Evolutionary conservation across 441 rosid species (phyloP), one percentile per base, ranked within the genome.

Genomic region (Pelargonium myrrhifolium): DNA sequence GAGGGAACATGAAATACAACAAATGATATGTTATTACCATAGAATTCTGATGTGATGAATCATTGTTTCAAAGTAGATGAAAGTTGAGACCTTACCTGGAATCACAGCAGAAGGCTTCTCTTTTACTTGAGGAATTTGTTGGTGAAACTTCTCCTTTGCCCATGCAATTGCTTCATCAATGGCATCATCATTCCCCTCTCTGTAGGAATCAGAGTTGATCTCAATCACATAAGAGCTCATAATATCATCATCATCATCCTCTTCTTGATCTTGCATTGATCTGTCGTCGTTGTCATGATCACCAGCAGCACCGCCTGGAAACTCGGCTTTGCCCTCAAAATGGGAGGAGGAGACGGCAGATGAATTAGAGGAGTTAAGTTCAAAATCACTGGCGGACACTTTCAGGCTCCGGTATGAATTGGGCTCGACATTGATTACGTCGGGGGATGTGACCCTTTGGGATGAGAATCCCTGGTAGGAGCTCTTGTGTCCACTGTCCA

Each of bases 131-230:
- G 68, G 72, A 70, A 72, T 74, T 9, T 66, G 80, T 1, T 78
- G 68, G 61, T 80, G 87, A 59, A 81, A 89, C 76, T 82, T 89
- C 77, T 91, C 95, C 79, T 86, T 93, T 3, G 93, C 97, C 99
- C 99, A 91, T 1, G 97, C 99, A 28, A 93, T 87, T 14, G 97
- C 97, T 76, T 93, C 99, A 61, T 91, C 95, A 64, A 91, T 75
- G 12, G 90, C 86, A 73, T 91, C 95, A 0, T 81, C 74, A 0
- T 60, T 39, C 1, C 75, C 80, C 17, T 84, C 87, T 69, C 74
- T 76, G 60, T 55, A 55, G 12, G 74, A 21, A 64, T 85, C 87
- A 37, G 93, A 85, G 76, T 82, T 88, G 68, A 91, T 88, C 74
- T 93, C 99, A 6, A 91, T 91, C 12, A 93, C 96, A 59, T 86